Conservation (phyloP, 2,329 filamentous ascomycete genomes). For the Botrytis fabae region DNA sequence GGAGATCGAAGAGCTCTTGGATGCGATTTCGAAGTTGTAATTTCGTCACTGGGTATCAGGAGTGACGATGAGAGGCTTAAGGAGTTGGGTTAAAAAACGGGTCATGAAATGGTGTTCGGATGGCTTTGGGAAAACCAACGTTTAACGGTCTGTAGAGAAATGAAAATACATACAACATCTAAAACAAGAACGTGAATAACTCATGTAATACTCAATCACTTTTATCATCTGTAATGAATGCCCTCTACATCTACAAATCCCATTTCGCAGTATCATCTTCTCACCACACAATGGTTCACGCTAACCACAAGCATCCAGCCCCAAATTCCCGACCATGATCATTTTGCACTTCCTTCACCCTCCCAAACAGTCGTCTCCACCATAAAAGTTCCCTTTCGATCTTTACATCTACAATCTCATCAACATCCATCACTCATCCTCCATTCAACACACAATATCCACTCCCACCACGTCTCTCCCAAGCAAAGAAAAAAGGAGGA, state of each 20-base stretch:
- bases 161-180: not conserved
- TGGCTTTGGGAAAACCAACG: not conserved
- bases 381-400: slow-evolving; percentile 57
- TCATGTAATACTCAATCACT: not conserved
- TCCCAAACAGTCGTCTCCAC: slow-evolving; percentile 68
- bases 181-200: not conserved
- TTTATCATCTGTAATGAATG: not conserved
- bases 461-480: not conserved
- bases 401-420: slow-evolving; percentile 51
- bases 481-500: not conserved
- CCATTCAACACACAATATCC: slow-evolving; percentile 2
- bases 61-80: not conserved
- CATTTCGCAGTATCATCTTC: too few species aligned
- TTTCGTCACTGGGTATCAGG: not conserved
- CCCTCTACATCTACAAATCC: too few species aligned
- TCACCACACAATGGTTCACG: not conserved
- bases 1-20: slow-evolving; percentile 11
- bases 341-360: slow-evolving; percentile 28
- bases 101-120: not conserved
- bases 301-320: slow-evolving; percentile 9
- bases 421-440: slow-evolving; percentile 11
- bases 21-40: slow-evolving; percentile 14
- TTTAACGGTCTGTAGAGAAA: not conserved
- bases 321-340: not conserved
- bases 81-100: not conserved